Conservation (phyloP, 306 rosid genomes). For the Quercus ilex region DNA sequence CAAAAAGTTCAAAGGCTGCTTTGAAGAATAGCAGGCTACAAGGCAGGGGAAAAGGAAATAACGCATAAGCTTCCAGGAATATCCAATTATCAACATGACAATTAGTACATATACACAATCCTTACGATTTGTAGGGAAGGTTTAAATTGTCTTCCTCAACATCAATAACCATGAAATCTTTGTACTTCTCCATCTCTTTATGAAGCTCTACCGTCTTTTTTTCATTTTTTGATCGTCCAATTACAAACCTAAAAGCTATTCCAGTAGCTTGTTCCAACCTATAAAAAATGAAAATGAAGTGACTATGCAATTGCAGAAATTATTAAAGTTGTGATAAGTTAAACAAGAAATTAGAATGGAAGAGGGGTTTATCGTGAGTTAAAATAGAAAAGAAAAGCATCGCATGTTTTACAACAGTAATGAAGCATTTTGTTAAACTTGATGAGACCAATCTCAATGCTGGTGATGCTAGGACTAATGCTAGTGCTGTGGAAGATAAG, state of each 20-base stretch:
- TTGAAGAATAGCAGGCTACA: no score
- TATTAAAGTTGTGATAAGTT: neutral
- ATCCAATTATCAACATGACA: no score
- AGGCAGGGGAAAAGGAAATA: no score
- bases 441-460: no score
- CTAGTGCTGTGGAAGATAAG: no score
- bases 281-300: neutral
- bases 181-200: slow-evolving; percentile 30
- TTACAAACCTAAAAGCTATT: slow-evolving; percentile 37
- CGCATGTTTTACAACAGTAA: neutral
- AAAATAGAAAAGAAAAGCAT: neutral
- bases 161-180: slow-evolving; percentile 18
- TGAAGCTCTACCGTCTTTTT: slow-evolving; percentile 20
- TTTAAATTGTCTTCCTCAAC: no score
- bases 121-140: no score
- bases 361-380: neutral
- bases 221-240: slow-evolving; percentile 28
- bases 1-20: no score
- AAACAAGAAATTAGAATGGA: neutral
- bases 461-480: no score
- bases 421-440: no score
- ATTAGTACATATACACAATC: no score
- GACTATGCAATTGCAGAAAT: neutral
- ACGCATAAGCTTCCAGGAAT: no score
- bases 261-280: slow-evolving; percentile 41